Base-by-base conservation (phyloP, 208 protist genomes). In the Trypanosoma scelopori region DNA sequence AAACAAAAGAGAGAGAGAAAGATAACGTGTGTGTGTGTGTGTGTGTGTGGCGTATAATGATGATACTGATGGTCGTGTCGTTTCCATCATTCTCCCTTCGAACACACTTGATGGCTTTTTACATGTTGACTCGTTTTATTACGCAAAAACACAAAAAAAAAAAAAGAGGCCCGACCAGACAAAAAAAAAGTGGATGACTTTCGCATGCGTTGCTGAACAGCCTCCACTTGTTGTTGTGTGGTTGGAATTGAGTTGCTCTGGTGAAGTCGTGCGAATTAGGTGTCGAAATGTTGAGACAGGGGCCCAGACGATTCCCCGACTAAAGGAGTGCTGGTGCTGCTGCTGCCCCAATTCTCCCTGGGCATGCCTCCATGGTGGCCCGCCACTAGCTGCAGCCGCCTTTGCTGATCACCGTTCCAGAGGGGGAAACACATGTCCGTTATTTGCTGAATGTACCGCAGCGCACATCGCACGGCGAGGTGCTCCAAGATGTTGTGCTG, bases 381-480 rank as follows among this genome's bases (percentile, higher is more conserved):
- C 35, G 39, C 7, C 7, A 20, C 6, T 28, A 42, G 5, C 18
- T 60, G 52, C 18, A 69, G 12, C 11, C 51, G 63, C 51, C 18
- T 46, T 18, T 71, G 47, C 28, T 74, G 69, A 42, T 78, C 62
- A 39, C 22, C 51, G 63, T 89, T 76, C 79, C 77, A 87, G 46
- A 84, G 45, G n/a, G 82, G 55, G 23, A 77, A 66, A 50, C 82
- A 69, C 28, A 72, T 69, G 30, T 85, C 79, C 22, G 91, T 78
- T 49, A 83, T 62, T 2, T 84, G 79, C 65, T 89, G 81, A 55
- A 93, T 60, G 43, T 87, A 83, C 27, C 77, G 79, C 45, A 89
- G 81, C n/a, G 72, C 76, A 76, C 87, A 94, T 12, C 85, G 84
- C 42, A 80, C 83, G 7, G 88, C 85, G 15, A 94, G 74, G 68